These are phyloP conservation scores for Crucihimalaya himalaica DNA, from an alignment of 345 rosid species.

Conservation along the genomic window DNA sequence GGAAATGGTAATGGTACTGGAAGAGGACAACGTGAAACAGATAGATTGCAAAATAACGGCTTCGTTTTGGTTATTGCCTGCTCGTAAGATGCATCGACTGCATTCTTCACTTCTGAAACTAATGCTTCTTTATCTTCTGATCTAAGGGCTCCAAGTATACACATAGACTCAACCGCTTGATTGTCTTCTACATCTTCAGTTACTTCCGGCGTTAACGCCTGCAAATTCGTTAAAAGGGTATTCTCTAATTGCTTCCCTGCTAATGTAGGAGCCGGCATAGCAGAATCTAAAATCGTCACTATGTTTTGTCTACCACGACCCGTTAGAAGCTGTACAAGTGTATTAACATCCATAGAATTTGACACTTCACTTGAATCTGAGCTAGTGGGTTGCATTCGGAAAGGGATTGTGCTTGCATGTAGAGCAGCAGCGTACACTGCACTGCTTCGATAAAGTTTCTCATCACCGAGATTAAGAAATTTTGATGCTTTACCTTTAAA, in stretches of 20 bases:
- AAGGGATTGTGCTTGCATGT: conserved; percentile 73
- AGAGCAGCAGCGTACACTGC: conserved; percentile 88
- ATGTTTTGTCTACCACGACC: conserved; percentile 72
- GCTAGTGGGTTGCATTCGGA: conserved; percentile 60
- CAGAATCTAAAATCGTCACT: conserved; percentile 65
- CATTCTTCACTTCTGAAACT: conserved; percentile 65
- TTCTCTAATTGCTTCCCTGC: conserved; percentile 52
- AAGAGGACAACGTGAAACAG: conserved; percentile 76
- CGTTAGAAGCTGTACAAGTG: conserved; percentile 57
- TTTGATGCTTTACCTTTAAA: conserved; percentile 64
- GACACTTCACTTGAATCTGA: conserved; percentile 52
- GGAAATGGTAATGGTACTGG: conserved; percentile 95
- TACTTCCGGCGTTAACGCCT: conserved; percentile 71
- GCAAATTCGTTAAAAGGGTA: conserved; percentile 51
- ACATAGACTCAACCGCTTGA: conserved; percentile 66
- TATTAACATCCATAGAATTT: conserved; percentile 61
- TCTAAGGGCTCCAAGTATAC: conserved; percentile 69
- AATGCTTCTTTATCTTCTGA: conserved; percentile 57
- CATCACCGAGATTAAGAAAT: conserved; percentile 58
- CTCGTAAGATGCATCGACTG: conserved; percentile 53
- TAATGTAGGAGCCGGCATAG: conserved; percentile 76
- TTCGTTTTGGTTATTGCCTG: conserved; percentile 31
- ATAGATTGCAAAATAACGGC: conserved; percentile 69
- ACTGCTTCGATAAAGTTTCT: conserved; percentile 77
- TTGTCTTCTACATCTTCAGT: conserved; percentile 62